Conservation (phyloP, 106 monocot genomes). For the Dendrobium nobile region DNA sequence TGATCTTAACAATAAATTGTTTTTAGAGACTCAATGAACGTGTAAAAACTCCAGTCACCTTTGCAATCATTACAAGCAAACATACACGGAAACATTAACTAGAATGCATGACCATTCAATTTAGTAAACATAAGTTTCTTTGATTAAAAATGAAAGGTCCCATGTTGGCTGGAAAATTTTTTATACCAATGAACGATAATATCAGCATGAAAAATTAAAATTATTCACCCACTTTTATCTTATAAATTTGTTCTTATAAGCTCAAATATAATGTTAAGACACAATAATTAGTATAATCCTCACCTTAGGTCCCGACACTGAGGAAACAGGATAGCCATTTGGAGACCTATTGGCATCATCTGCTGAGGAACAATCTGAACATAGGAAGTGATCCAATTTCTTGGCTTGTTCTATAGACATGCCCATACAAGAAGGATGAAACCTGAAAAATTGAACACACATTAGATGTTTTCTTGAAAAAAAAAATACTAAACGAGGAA, state of each 20-base stretch:
- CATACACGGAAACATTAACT: background rate
- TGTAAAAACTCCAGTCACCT: no score
- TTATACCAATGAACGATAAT: background rate
- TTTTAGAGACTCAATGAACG: no score
- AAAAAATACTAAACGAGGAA: background rate
- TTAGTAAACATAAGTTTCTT: background rate
- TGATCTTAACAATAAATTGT: no score
- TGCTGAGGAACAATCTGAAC: slow-evolving; percentile 9
- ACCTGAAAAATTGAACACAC: slow-evolving; percentile 1
- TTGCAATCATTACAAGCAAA: background rate
- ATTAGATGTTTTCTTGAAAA: background rate
- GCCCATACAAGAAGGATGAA: slow-evolving; percentile 3
- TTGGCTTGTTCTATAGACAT: slow-evolving; percentile 10
- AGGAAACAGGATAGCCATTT: slow-evolving; percentile 8
- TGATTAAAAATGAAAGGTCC: background rate
- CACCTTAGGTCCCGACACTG: slow-evolving; percentile 5
- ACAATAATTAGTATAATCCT: background rate
- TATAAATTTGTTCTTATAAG: background rate
- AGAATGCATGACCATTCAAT: background rate
- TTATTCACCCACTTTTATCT: background rate
- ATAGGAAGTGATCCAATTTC: slow-evolving; percentile 2
- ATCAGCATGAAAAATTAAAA: background rate
- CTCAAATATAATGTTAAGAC: background rate
- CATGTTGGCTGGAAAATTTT: background rate
- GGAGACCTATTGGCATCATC: background rate